Evolutionary conservation across 2,329 filamentous ascomycete species (phyloP), one percentile per base, ranked within the genome.

Genomic region (Trichoderma atroviride): DNA sequence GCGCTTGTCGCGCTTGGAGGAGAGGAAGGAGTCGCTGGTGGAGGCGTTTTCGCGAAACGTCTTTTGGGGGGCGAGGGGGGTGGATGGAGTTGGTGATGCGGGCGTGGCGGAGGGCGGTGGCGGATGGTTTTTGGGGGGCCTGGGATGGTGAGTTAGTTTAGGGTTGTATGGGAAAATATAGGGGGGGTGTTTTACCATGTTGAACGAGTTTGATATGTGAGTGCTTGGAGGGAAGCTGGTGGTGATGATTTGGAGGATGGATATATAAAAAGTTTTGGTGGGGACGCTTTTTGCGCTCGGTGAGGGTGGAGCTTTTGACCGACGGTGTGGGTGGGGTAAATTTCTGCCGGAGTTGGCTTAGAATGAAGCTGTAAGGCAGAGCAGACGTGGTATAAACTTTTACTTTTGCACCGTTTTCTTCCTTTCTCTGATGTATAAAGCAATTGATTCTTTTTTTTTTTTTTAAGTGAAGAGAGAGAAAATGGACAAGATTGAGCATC

Each of bases 1-100:
- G 29, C 91, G 91, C 83, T 95, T 97, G 83, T 96, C 92, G 77
- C 88, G 90, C 81, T 97, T 98, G 72, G 86, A 89, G 67, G 89
- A 86, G 71, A 89, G 83, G 80, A 95, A 94, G 70, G 78, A 72
- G 77, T 89, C 86, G 57, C 83, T 79, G 16, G 86, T 83, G 59
- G 81, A 77, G 73, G 86, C 84, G 74, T 85, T 81, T 60, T 81
- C 76, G 64, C 85, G 86, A 78, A 86, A 84, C 14, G 83, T 81
- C 75, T 84, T 85, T 76, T 83, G 80, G 62, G 87, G 84, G 27
- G 84, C 78, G 71, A 85, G 82, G 13, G 13, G 83, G 83, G 76
- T 85, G 82, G 74, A 83, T 80, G 74, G 82, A 75, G 74, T 81
- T 83, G 70, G 83, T 81, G 57, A 86, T 78, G 74, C 85, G 84